Base-by-base conservation (phyloP, 768 basidiomycete genomes). In the Candolleomyces efflorescens region DNA sequence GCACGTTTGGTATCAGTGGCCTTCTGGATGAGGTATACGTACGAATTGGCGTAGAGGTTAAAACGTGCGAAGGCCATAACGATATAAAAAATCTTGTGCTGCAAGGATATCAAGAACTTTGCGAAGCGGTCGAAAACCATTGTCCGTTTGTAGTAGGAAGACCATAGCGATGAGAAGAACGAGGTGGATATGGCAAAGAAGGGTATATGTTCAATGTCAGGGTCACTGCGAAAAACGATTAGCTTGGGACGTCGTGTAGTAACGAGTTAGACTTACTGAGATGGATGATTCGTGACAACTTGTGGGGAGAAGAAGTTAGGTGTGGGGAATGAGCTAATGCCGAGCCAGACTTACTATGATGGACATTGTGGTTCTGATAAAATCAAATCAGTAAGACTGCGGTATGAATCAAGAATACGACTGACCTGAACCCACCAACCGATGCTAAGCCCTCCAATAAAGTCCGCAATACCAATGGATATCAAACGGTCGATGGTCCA, bases 341-440 rank as follows among this genome's bases (percentile, higher is more conserved):
- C 38, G 15, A 54, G 45, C 45, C 43, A 26, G 22, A 82, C 94
- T 78, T 68, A 94, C 94, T 78, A 73, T 98, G 95, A 75, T 98
- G 95, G 48, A 95, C 86, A 65, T 98, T 97, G 69, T 99, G 97
- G 68, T 90, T 92, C 90, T 92, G 61, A 36, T 51, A 36, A 51
- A 26, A 51, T 36, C 23, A 48, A 51, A 32, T 32, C 32, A 32
- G 32, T 11, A 32, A 32, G 7, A 32, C 7, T 39, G 37, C 49
- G 61, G 26, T 57, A 57, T 53, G 39, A 22, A 13, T 63, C 46
- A 58, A 37, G 38, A 36, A 54, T 24, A n/a, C 27, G n/a, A 85
- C 94, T 75, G 64, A 95, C 94, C 69, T 94, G 83, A 41, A 93
- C 91, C 96, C 96, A 99, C 97, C 97, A 99, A 41, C 94, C 92